Percentiles rank a stretch among this genome's conserved stretches.
phyloP scores from a whole-genome alignment of 164 flowering plant genomes.

The Kingdonia uniflora region DNA sequence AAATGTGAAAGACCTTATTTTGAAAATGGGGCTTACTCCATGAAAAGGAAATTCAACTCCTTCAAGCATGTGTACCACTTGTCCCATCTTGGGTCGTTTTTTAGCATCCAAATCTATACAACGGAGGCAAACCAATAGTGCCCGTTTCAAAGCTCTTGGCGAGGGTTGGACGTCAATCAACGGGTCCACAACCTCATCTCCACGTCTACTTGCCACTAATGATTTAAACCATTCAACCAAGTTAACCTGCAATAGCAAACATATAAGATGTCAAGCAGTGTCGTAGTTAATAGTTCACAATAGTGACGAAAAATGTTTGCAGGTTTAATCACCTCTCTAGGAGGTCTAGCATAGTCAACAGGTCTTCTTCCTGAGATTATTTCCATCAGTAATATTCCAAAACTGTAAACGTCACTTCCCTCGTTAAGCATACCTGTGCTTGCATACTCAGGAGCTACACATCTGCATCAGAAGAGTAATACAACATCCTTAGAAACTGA shows the following conservation, averaged over 20 bases:
- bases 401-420: slow-evolving; percentile 82
- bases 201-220: slow-evolving; percentile 58
- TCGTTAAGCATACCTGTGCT: slow-evolving; percentile 91
- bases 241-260: slow-evolving; percentile 46
- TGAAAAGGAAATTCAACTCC: slow-evolving; percentile 78
- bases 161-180: slow-evolving; percentile 46
- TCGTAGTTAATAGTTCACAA: background rate
- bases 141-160: slow-evolving; percentile 61
- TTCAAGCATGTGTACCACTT: slow-evolving; percentile 92
- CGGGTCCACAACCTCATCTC: slow-evolving; percentile 72
- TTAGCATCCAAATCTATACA: slow-evolving; percentile 68
- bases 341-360: slow-evolving; percentile 66
- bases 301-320: slow-evolving; percentile 2
- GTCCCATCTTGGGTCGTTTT: slow-evolving; percentile 90
- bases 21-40: slow-evolving; percentile 31
- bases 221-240: slow-evolving; percentile 88
- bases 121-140: slow-evolving; percentile 67
- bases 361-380: slow-evolving; percentile 81
- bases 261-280: slow-evolving; percentile 1
- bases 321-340: slow-evolving; percentile 51
- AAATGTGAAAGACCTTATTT: no score
- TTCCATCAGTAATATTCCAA: slow-evolving; percentile 89
- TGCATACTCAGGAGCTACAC: slow-evolving; percentile 93
- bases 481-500: background rate
- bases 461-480: slow-evolving; percentile 33